Percentiles rank a stretch among this genome's conserved stretches.
Conservation (phyloP, 2,329 filamentous ascomycete species). For the Pseudogymnoascus sp. region DNA sequence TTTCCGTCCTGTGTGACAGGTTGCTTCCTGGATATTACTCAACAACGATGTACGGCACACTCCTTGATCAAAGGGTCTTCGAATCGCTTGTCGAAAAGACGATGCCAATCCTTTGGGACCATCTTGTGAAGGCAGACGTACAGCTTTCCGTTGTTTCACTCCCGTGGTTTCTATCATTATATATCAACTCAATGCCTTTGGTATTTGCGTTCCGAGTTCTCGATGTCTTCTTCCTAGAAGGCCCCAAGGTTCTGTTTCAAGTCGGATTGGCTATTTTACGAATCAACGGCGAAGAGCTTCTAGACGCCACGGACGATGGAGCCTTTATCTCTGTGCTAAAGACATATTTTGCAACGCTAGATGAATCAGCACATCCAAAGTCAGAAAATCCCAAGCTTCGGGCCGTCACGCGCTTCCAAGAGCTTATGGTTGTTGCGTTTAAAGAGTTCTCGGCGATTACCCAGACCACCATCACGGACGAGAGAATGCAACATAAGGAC, state of each 20-base stretch:
- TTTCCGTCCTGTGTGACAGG: constrained; percentile 86
- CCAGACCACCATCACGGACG: constrained; percentile 81
- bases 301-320: constrained; percentile 89
- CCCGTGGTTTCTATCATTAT: constrained; percentile 95
- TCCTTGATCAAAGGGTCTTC: constrained; percentile 94
- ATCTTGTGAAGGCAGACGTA: constrained; percentile 92
- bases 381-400: constrained; percentile 92
- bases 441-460: constrained; percentile 97
- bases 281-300: constrained; percentile 91
- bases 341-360: constrained; percentile 83
- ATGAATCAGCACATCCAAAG: constrained; percentile 91
- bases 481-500: constrained; percentile 87
- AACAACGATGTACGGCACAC: constrained; percentile 96
- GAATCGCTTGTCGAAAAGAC: constrained; percentile 97
- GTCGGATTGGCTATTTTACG: constrained; percentile 92
- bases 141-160: constrained; percentile 95
- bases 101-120: constrained; percentile 97
- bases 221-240: constrained; percentile 97
- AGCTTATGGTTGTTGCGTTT: constrained; percentile 98
- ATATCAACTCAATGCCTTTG: constrained; percentile 98
- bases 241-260: constrained; percentile 94
- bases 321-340: constrained; percentile 96
- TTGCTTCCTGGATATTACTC: constrained; percentile 96
- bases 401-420: constrained; percentile 91
- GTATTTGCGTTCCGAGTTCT: constrained; percentile 95